phyloP scores from a whole-genome alignment of 768 basidiomycete species.

The Suillus hirtellus region DNA sequence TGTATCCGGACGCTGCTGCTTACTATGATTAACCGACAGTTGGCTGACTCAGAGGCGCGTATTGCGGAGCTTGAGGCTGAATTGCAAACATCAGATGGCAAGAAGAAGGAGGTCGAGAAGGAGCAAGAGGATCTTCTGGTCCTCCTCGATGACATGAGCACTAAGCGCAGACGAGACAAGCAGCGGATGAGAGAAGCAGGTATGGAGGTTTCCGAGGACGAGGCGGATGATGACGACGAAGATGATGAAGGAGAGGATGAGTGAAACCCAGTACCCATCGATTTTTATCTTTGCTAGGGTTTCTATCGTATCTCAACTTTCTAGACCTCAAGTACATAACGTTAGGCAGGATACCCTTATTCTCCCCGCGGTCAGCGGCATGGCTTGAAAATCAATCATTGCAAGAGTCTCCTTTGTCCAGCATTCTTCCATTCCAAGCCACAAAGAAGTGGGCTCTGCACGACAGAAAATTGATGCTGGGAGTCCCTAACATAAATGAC shows the following conservation, averaged over 20 bases:
- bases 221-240: slow-evolving; percentile 65
- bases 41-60: slow-evolving; percentile 46
- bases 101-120: slow-evolving; percentile 83
- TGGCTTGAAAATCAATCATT: neutral
- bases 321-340: neutral
- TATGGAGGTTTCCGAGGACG: slow-evolving; percentile 91
- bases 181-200: slow-evolving; percentile 68
- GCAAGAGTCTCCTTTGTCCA: neutral
- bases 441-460: neutral
- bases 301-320: neutral
- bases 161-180: slow-evolving; percentile 87
- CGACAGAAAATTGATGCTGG: neutral
- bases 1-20: neutral
- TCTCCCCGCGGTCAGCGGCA: neutral
- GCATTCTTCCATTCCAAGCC: neutral
- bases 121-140: slow-evolving; percentile 97
- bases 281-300: neutral
- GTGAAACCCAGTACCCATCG: neutral
- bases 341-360: neutral
- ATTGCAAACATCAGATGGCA: slow-evolving; percentile 56
- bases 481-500: neutral
- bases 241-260: slow-evolving; percentile 38
- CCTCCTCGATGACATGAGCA: slow-evolving; percentile 85
- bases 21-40: slow-evolving; percentile 30
- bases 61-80: slow-evolving; percentile 47